Evolutionary conservation across 495 filamentous ascomycete species (phyloP).

Genomic region (Penicillium canariense): DNA sequence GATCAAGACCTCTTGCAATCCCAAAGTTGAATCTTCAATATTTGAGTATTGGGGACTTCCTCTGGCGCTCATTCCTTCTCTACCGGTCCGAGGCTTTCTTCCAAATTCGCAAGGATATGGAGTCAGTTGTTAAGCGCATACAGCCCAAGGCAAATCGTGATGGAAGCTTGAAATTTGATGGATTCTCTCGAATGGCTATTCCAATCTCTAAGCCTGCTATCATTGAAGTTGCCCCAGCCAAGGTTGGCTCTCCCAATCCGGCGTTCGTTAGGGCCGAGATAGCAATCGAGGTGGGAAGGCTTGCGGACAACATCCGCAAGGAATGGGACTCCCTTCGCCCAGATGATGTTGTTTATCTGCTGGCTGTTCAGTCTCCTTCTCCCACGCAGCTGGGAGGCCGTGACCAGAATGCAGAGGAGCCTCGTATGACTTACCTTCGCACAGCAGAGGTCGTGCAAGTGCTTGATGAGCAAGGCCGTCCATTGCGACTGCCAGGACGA

Average conservation of each 20-base stretch:
- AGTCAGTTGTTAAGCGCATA: constrained; percentile 74
- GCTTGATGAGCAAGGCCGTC: constrained; percentile 81
- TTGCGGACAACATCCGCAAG: constrained; percentile 68
- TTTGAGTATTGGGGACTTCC: constrained; percentile 89
- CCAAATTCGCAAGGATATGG: constrained; percentile 87
- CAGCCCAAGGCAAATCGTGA: constrained; percentile 63
- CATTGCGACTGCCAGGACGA: constrained; percentile 59
- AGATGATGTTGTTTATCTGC: constrained; percentile 87
- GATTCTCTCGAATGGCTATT: constrained; percentile 89
- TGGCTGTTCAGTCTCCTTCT: constrained; percentile 60
- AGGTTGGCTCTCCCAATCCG: constrained; percentile 83
- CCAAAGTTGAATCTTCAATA: constrained; percentile 97
- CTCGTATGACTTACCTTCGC: constrained; percentile 68
- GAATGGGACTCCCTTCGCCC: constrained; percentile 91
- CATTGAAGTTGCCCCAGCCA: constrained; percentile 77
- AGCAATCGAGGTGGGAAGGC: constrained; percentile 75
- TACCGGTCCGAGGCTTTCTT: constrained; percentile 93
- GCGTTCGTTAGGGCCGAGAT: constrained; percentile 85
- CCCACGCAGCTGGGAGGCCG: constrained; percentile 55
- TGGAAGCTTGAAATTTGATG: constrained; percentile 69
- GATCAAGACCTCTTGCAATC: constrained; percentile 82
- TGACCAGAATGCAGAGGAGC: constrained; percentile 45
- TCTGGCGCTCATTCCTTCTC: constrained; percentile 88
- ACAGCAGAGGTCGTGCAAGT: constrained; percentile 86
- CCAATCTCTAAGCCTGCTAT: constrained; percentile 85